Base-by-base conservation (phyloP, 768 basidiomycete genomes). In the Tulasnella sp. region DNA sequence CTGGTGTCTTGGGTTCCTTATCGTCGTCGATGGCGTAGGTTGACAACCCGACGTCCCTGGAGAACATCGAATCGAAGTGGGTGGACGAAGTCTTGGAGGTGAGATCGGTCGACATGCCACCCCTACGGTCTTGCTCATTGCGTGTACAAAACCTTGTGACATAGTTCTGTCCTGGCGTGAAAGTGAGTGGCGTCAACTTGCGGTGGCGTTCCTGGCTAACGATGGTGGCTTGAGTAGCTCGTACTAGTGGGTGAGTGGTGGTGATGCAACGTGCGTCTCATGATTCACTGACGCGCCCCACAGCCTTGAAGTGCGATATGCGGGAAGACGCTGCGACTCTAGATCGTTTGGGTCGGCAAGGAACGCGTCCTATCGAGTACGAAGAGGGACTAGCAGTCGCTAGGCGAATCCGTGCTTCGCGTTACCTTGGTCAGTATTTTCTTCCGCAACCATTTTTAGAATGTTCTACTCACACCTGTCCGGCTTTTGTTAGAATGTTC, bases 41-140 rank as follows among this genome's bases (percentile, higher is more conserved):
- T 31, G 94, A 98, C 67, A 92, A 91, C 62, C 94, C 93, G 7
- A 78, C 79, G n/a, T 96, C 92, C 27, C 70, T 98, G 61, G 94
- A 96, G 65, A 98, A 98, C 65, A 82, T 96, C n/a, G 91, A 94
- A 67, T 76, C 81, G 19, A 98, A 94, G 90, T 96, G 93, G 92
- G 75, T 96, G 56, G 85, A 92, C 45, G 91, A 96, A 67, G 85
- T 96, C 34, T 66, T 62, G n/a, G 65, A 62, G 49, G 62, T 62
- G 41, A 25, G 60, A 21, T 15, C 32, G 15, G 6, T 37, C 19
- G 14, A 23, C 27, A 21, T 23, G 21, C 19, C 37, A 40, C 14
- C 7, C 32, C 17, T 17, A 14, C 7, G 23, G 21, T 8, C 31
- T 50, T 12, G 9, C 15, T 12, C n/a, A 9, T 57, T 52, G 27